These are phyloP conservation scores for Dryadomyces sulphureus DNA, from an alignment of 2,329 filamentous ascomycete genomes.

Conservation along the genomic window DNA sequence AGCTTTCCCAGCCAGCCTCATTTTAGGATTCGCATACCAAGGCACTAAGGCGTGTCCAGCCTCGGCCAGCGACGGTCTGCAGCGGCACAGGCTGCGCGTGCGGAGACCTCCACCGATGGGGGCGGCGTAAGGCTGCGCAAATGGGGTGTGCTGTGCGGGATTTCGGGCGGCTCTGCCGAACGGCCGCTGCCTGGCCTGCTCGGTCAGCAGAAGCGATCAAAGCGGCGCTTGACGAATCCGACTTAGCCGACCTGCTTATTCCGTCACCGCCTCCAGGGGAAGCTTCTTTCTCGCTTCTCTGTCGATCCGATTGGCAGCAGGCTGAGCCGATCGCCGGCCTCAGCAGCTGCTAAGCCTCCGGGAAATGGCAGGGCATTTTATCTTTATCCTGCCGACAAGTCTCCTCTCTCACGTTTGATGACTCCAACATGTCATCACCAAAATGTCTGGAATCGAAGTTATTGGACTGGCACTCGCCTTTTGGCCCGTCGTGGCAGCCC, in stretches of 20 bases:
- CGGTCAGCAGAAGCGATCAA: not conserved
- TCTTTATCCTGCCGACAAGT: not conserved
- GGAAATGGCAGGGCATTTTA: not conserved
- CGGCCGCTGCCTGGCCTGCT: not conserved
- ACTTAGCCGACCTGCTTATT: not conserved
- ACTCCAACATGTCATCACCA: not conserved
- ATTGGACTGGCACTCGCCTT: slow-evolving; percentile 9
- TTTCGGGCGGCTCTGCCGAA: not conserved
- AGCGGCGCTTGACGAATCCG: not conserved
- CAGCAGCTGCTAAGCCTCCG: not conserved
- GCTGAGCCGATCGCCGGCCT: no score
- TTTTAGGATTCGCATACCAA: not conserved
- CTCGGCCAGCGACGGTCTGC: not conserved
- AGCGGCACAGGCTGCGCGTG: not conserved
- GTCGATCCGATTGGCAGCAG: not conserved
- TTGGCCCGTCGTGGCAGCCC: slow-evolving; percentile 6
- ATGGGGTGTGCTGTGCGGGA: not conserved
- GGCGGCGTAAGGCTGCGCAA: not conserved
- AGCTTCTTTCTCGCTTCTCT: not conserved
- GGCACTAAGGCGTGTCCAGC: not conserved
- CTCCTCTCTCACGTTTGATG: no score
- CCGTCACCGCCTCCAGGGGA: not conserved
- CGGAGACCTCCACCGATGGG: not conserved
- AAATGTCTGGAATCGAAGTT: slow-evolving; percentile 9
- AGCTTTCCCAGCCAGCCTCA: not conserved